These are phyloP conservation scores for Amanita pallidorosea DNA, from an alignment of 768 basidiomycete species.

Conservation along the genomic window DNA sequence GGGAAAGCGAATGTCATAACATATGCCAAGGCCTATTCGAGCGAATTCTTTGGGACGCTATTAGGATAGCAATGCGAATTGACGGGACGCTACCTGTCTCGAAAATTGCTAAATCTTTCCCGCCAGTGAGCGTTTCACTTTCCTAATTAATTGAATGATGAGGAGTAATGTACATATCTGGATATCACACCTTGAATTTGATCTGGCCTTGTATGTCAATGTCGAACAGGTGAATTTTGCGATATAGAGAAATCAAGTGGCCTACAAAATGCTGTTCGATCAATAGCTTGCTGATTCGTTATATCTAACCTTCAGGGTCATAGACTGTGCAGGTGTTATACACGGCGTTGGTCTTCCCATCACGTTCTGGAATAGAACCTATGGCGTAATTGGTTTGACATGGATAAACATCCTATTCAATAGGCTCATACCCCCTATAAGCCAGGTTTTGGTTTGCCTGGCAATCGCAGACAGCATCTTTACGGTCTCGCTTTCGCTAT, in stretches of 20 bases:
- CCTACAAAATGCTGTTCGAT: conserved; percentile 31
- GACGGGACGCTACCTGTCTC: conserved; percentile 57
- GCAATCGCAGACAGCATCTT: conserved; percentile 75
- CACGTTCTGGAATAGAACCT: conserved; percentile 93
- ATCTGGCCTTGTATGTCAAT: conserved; percentile 94
- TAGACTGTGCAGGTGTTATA: conserved; percentile 95
- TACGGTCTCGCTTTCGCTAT: conserved; percentile 63
- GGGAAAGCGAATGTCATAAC: conserved; percentile 93
- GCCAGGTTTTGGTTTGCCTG: conserved; percentile 69
- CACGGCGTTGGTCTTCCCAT: conserved; percentile 46
- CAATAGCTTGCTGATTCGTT: neutral
- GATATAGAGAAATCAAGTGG: conserved; percentile 76
- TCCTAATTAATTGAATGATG: conserved; percentile 38
- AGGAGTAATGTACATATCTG: neutral
- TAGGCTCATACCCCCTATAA: conserved; percentile 70
- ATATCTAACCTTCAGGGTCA: conserved; percentile 53
- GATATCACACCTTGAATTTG: conserved; percentile 58
- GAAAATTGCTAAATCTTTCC: conserved; percentile 63
- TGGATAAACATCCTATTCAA: neutral
- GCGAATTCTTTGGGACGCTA: conserved; percentile 65
- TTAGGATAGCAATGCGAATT: neutral
- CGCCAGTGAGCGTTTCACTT: conserved; percentile 79
- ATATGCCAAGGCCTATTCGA: conserved; percentile 92
- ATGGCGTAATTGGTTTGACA: neutral
- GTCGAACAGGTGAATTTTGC: conserved; percentile 96